Percentiles rank a stretch among this genome's conserved stretches.
Conservation (phyloP, 495 filamentous ascomycete genomes). For the Hypoxylon trugodes region DNA sequence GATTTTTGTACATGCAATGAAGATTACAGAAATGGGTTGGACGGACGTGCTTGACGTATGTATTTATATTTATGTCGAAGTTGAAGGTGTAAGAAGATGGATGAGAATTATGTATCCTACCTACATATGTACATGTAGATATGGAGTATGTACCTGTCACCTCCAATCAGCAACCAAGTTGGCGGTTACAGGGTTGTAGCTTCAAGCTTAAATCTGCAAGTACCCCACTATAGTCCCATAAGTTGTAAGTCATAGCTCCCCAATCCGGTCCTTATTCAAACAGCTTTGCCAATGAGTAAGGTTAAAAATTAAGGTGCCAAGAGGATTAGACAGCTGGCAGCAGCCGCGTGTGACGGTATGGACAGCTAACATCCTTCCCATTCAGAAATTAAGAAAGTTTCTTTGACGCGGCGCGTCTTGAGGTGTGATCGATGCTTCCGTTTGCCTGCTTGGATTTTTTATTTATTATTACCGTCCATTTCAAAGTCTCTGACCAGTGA, state of each 20-base stretch:
- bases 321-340: not conserved
- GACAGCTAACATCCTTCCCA: conserved; percentile 15
- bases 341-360: conserved; percentile 25
- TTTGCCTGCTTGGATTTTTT: conserved; percentile 1
- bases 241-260: too few relatives aligned
- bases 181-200: too few relatives aligned
- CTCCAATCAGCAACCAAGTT: not conserved
- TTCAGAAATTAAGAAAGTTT: conserved; percentile 26
- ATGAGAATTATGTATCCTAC: not conserved
- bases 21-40: not conserved
- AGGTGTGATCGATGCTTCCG: too few relatives aligned
- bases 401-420: conserved; percentile 37
- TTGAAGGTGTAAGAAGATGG: not conserved
- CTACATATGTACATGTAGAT: not conserved
- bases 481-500: conserved; percentile 23
- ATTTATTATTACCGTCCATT: conserved; percentile 22
- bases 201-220: conserved; percentile 1
- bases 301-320: too few relatives aligned
- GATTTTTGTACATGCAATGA: too few relatives aligned
- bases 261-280: too few relatives aligned
- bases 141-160: not conserved
- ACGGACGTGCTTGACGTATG: not conserved
- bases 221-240: too few relatives aligned
- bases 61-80: too few relatives aligned
- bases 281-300: too few relatives aligned